Evolutionary conservation across 2,329 filamentous ascomycete species (phyloP), one percentile per base, ranked within the genome.

Genomic region (Ophiognomonia clavigignenti-juglandacearum): DNA sequence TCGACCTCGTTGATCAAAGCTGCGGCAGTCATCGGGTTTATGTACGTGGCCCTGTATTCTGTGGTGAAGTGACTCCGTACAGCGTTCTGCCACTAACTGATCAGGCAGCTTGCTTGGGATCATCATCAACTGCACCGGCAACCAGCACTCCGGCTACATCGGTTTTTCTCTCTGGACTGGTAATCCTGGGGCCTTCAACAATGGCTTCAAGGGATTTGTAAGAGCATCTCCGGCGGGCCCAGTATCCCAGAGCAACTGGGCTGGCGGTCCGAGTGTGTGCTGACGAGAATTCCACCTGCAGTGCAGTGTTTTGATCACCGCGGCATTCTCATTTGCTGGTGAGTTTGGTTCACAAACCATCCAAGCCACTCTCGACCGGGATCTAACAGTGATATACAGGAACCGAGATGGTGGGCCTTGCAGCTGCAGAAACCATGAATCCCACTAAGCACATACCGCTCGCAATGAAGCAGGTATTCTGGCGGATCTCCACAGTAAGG

Each of bases 381-480:
- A 11, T 31, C 5, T 5, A 11, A 31, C n/a, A n/a, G 13, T 31
- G 29, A 31, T n/a, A 31, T 13, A 5, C n/a, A 2, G 86, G 86
- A 11, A 88, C 85, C 1, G 86, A 90, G 61, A 72, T 88, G 8
- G 83, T 89, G 41, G 86, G 86, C 44, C 76, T 91, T 10, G 85
- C 86, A 3, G 86, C 86, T 2, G 86, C 86, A 29, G 86, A 91
- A 62, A 86, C 86, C 1, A 80, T 77, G 14, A 88, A 89, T 59
- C 86, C 86, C 3, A 77, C 85, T 48, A 88, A 93, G 62, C 86
- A 85, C 1, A 74, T 96, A 1, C 91, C 91, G 0, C 89, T 82
- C 0, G 91, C 91, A 11, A 82, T 93, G 58, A 95, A 95, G 69
- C 90, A 95, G 63, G 89, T 96, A 19, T 96, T 96, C 66, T 96